phyloP scores from a whole-genome alignment of 2,329 filamentous ascomycete species.

The Macrophomina tecta region DNA sequence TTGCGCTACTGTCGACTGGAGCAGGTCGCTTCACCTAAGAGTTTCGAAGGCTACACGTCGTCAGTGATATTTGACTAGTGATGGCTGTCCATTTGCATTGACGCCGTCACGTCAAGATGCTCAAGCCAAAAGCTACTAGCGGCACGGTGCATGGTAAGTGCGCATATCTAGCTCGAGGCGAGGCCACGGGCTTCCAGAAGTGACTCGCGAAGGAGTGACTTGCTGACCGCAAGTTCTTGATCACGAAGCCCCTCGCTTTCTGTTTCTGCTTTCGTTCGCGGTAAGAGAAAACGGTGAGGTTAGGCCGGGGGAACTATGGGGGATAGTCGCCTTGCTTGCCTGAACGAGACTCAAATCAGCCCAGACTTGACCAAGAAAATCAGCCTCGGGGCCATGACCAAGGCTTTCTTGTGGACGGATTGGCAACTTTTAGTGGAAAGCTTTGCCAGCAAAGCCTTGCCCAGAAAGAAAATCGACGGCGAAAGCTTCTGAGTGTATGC shows the following conservation, averaged over 20 bases:
- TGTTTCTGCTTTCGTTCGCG: slow-evolving; percentile 10
- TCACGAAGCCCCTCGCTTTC: slow-evolving; percentile 9
- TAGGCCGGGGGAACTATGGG: not conserved
- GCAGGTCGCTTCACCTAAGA: not conserved
- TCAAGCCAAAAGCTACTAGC: not conserved
- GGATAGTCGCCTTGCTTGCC: not conserved
- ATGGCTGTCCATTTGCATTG: not conserved
- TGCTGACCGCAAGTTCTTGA: slow-evolving; percentile 15
- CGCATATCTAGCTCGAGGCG: not conserved
- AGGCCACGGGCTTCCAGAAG: not conserved
- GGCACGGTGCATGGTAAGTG: not conserved
- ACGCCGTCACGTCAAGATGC: not conserved
- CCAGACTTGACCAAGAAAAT: slow-evolving; percentile 14
- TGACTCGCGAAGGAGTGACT: slow-evolving; percentile 13
- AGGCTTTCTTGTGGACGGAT: slow-evolving; percentile 17
- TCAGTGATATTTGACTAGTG: not conserved
- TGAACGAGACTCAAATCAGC: not conserved
- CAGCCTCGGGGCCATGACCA: slow-evolving; percentile 4
- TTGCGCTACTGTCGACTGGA: not conserved
- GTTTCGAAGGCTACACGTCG: not conserved
- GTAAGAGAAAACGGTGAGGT: slow-evolving; percentile 8
- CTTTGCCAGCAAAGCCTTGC: not conserved
- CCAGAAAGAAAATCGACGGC: not conserved
- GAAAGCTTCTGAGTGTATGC: not conserved
- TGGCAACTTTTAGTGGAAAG: not conserved